Percentiles rank a stretch among this genome's conserved stretches.
These are phyloP conservation scores for Stemphylium vesicarium DNA, from an alignment of 2,329 filamentous ascomycete species.

Conservation along the genomic window DNA sequence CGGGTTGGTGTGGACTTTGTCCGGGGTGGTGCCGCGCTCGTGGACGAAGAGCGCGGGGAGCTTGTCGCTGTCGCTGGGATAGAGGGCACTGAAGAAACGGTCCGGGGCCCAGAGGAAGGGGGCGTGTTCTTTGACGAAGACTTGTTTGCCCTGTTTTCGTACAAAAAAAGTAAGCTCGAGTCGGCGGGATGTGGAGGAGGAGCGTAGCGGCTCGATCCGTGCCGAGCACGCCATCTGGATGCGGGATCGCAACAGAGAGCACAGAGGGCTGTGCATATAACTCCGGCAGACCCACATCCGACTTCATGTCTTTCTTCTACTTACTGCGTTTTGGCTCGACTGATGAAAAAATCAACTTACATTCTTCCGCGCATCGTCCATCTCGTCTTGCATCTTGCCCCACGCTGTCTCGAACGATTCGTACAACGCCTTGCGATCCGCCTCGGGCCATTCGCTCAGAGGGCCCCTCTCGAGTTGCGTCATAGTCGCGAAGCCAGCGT, in stretches of 20 bases:
- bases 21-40: slow-evolving; percentile 2
- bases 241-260: slow-evolving; percentile 2
- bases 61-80: slow-evolving; percentile 6
- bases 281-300: background rate
- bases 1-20: slow-evolving; percentile 15
- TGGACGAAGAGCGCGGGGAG: slow-evolving; percentile 3
- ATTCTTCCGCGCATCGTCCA: slow-evolving; percentile 19
- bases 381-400: slow-evolving; percentile 19
- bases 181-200: background rate
- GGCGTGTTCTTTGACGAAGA: slow-evolving; percentile 23
- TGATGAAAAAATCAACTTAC: slow-evolving; percentile 11
- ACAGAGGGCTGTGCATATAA: slow-evolving; percentile 1
- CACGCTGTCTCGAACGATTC: slow-evolving; percentile 10
- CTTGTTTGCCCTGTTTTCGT: slow-evolving; percentile 19
- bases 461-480: slow-evolving; percentile 9
- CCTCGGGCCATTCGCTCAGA: slow-evolving; percentile 14
- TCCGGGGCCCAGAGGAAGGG: slow-evolving; percentile 14
- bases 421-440: slow-evolving; percentile 11
- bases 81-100: slow-evolving; percentile 12
- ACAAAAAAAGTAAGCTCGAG: too few species aligned
- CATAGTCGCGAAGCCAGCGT: slow-evolving; percentile 10
- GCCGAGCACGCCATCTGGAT: slow-evolving; percentile 14
- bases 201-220: background rate
- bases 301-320: background rate
- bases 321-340: too few species aligned